Base-by-base conservation (phyloP, 306 rosid genomes). In the Purshia tridentata region DNA sequence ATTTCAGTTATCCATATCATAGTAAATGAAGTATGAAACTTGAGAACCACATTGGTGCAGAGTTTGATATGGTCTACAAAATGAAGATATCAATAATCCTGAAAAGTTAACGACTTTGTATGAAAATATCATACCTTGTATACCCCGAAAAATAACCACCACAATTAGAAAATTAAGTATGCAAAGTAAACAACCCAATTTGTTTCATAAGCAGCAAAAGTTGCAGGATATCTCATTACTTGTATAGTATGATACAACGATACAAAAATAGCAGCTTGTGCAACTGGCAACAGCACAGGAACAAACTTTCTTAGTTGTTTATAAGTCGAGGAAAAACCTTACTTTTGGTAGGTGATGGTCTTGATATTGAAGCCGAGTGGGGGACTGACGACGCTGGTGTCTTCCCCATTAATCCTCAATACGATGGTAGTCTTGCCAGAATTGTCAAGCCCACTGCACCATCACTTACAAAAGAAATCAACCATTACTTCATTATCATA, bases 361-460 rank as follows among this genome's bases (percentile, higher is more conserved):
- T 90, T 93, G 89, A 93, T 93, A 84, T 93, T 93, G 87, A 93
- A 93, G 52, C 98, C 98, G 5, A 93, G 92, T 8, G 98, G 90
- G 50, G 98, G 98, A 74, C 97, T 93, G 45, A 93, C 91, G 42
- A 93, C 90, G 41, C 98, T 93, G 6, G 97, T 93, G 79, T 93
- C 97, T 83, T 93, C 98, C 46, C 96, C 97, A 45, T 89, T 93
- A 53, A 93, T 93, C 88, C 88, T 93, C 77, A 93, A 67, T 62
- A 93, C 98, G 42, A 93, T 90, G 20, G 98, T 90, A 4, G 98
- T 90, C 84, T 90, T 90, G 16, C 98, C 98, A 1, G 98, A 93
- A 85, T 93, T 90, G 79, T 90, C 98, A 74, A 93, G 89, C 39
- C 98, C 98, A 12, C 97, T 92, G 82, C 76, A 65, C 14, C 76